Evolutionary conservation across 805 yeast genomes (phyloP), one percentile per base, ranked within the genome.

Genomic region (Barnettozyma californica): DNA sequence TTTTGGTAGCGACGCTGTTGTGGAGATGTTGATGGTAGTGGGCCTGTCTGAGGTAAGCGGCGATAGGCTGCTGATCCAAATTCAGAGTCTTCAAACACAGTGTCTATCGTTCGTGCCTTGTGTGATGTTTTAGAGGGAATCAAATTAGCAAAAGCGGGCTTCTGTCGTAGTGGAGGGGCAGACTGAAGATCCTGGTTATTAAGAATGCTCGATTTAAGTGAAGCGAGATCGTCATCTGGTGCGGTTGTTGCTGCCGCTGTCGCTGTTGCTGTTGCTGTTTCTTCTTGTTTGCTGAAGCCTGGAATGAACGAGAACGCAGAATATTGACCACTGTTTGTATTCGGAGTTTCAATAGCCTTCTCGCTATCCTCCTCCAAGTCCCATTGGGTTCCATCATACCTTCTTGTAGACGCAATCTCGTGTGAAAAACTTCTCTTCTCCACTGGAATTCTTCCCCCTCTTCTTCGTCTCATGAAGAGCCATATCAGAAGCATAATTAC

Each of bases 11-110:
- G 46, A 13, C 38, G 44, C 20, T 41, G 41, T 13, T n/a, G 39
- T 11, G 42, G 27, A 3, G 18, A 31, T 6, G 23, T 18, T 35
- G 36, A 20, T 6, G 46, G 25, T 14, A 40, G 16, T 29, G 46
- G 23, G 26, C 25, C 9, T 35, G 26, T 18, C 7, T 14, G 29
- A 6, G 26, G 33, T 8, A 27, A 20, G 25, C 25, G 41, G 21
- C n/a, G 45, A 37, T 40, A 21, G n/a, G 33, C 21, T 23, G 53
- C 33, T 6, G 44, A 33, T 33, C 54, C 47, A 6, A 54, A 33
- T 42, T 61, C 63, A 1, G 54, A 43, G 11, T 58, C 65, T 44
- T 61, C 65, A 35, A 53, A 49, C n/a, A 61, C 62, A 1, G 65
- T 61, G 19, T 61, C 63, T 14, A 59, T 59, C 3, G 54, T 53